phyloP scores from a whole-genome alignment of 2,329 filamentous ascomycete genomes.

The Neocucurbitaria cava region DNA sequence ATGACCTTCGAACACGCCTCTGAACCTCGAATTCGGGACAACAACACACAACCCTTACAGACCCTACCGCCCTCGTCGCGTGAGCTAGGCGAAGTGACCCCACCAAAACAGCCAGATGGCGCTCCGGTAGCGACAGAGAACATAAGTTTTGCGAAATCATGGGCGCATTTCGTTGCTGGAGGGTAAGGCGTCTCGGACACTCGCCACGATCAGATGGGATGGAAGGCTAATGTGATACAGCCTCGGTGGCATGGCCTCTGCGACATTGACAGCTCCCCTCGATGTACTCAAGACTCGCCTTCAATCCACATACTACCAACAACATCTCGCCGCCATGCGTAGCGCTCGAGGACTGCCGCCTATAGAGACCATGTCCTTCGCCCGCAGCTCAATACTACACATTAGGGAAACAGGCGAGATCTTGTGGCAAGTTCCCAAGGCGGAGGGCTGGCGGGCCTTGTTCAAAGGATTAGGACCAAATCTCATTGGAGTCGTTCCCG shows the following conservation, averaged over 20 bases:
- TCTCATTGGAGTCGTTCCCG: slow-evolving; percentile 86
- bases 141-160: slow-evolving; percentile 70
- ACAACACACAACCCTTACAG: slow-evolving; percentile 33
- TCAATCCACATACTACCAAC: slow-evolving; percentile 93
- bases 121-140: slow-evolving; percentile 46
- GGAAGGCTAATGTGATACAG: slow-evolving; percentile 56
- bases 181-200: slow-evolving; percentile 62
- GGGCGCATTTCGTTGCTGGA: slow-evolving; percentile 91
- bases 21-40: slow-evolving; percentile 39
- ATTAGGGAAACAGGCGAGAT: slow-evolving; percentile 88
- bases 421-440: slow-evolving; percentile 76
- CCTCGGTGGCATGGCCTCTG: slow-evolving; percentile 86
- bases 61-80: slow-evolving; percentile 59
- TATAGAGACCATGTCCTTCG: slow-evolving; percentile 66
- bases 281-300: slow-evolving; percentile 93
- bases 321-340: slow-evolving; percentile 74
- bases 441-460: slow-evolving; percentile 83
- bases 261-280: slow-evolving; percentile 90
- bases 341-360: slow-evolving; percentile 63
- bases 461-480: slow-evolving; percentile 96
- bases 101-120: slow-evolving; percentile 53
- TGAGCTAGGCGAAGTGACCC: slow-evolving; percentile 65
- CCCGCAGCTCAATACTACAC: slow-evolving; percentile 73
- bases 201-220: slow-evolving; percentile 27
- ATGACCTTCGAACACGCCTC: slow-evolving; percentile 47